Conservation (phyloP, 345 rosid genomes). For the Dovyalis caffra region DNA sequence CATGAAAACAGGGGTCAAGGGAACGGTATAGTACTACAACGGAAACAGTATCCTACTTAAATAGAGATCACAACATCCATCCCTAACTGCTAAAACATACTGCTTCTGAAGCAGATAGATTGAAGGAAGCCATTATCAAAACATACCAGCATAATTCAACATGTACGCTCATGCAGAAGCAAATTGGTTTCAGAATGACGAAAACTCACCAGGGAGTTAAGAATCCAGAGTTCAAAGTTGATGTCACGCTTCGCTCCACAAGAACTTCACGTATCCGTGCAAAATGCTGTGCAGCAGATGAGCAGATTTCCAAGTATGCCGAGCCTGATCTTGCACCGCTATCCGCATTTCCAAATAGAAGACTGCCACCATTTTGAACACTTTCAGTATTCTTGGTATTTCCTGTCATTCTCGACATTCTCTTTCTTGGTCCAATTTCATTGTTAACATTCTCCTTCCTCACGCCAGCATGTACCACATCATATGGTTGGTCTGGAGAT, state of each 20-base stretch:
- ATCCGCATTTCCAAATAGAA: constrained; percentile 60
- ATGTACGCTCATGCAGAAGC: background rate
- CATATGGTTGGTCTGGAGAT: constrained; percentile 92
- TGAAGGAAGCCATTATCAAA: background rate
- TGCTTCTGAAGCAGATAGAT: background rate
- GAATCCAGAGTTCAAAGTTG: constrained; percentile 89
- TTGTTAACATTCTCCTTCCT: constrained; percentile 74
- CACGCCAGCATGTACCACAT: constrained; percentile 41
- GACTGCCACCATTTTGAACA: constrained; percentile 55
- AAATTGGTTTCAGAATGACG: background rate
- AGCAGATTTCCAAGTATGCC: constrained; percentile 81
- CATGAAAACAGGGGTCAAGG: too few relatives aligned
- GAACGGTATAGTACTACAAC: too few relatives aligned
- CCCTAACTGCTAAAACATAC: too few relatives aligned
- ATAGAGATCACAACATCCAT: background rate
- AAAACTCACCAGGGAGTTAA: constrained; percentile 87
- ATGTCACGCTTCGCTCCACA: constrained; percentile 83
- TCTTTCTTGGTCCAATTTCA: constrained; percentile 75
- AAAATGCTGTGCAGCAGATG: constrained; percentile 86
- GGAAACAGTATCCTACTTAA: too few relatives aligned
- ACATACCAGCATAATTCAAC: too few relatives aligned
- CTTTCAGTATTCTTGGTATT: constrained; percentile 50
- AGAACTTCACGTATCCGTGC: constrained; percentile 91
- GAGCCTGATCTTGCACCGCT: constrained; percentile 54
- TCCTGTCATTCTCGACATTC: constrained; percentile 64